Conservation (phyloP, 2,329 filamentous ascomycete species). For the Botrytis aclada region DNA sequence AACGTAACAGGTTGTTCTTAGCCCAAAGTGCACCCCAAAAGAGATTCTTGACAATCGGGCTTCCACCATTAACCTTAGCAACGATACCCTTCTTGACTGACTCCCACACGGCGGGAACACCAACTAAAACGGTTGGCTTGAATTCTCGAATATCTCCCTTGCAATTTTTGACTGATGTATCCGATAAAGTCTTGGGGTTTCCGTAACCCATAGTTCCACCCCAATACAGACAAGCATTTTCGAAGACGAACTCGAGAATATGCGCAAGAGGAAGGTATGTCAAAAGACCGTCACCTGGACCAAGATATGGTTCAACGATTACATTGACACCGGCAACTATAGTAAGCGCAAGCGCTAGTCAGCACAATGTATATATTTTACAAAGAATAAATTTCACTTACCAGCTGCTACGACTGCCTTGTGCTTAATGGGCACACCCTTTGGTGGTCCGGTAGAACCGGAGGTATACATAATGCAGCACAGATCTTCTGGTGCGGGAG, state of each 20-base stretch:
- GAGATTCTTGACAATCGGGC: slow-evolving; percentile 67
- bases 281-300: slow-evolving; percentile 72
- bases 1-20: slow-evolving; percentile 56
- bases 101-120: slow-evolving; percentile 96
- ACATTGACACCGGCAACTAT: slow-evolving; percentile 74
- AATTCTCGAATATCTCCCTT: slow-evolving; percentile 91
- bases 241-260: slow-evolving; percentile 92
- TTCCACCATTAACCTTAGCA: slow-evolving; percentile 62
- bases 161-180: slow-evolving; percentile 82
- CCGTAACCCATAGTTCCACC: slow-evolving; percentile 93
- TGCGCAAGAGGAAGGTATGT: slow-evolving; percentile 93
- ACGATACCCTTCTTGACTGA: slow-evolving; percentile 93
- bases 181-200: slow-evolving; percentile 81
- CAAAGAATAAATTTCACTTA: slow-evolving; percentile 60
- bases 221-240: slow-evolving; percentile 84
- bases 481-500: slow-evolving; percentile 71
- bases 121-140: slow-evolving; percentile 81
- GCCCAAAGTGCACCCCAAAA: slow-evolving; percentile 67
- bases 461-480: slow-evolving; percentile 87
- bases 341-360: slow-evolving; percentile 6
- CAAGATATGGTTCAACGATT: slow-evolving; percentile 73
- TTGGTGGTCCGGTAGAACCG: slow-evolving; percentile 83
- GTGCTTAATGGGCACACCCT: slow-evolving; percentile 84
- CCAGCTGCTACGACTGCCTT: slow-evolving; percentile 76
- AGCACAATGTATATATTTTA: slow-evolving; percentile 38